These are phyloP conservation scores for Monosporascus ibericus DNA, from an alignment of 2,329 filamentous ascomycete species.

Conservation along the genomic window DNA sequence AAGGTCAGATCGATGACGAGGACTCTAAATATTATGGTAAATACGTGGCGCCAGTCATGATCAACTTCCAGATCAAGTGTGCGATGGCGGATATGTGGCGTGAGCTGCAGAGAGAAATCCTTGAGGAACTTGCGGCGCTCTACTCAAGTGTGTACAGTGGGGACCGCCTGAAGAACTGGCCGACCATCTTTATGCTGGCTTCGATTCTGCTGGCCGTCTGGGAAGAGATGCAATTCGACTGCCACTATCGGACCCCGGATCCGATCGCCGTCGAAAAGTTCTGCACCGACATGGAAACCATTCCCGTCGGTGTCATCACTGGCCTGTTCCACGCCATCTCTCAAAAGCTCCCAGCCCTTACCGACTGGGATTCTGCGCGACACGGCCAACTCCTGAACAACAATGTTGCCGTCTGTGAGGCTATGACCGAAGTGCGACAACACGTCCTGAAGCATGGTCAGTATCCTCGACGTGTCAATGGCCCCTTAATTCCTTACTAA, in stretches of 20 bases:
- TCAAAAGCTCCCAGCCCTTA: conserved; percentile 87
- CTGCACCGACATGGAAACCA: conserved; percentile 94
- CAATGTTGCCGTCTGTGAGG: conserved; percentile 86
- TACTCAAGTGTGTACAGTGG: conserved; percentile 98
- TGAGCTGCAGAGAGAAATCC: conserved; percentile 89
- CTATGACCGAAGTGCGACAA: conserved; percentile 90
- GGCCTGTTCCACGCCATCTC: conserved; percentile 97
- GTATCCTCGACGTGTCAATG: conserved; percentile 26
- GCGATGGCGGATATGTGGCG: conserved; percentile 98
- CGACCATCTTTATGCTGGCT: conserved; percentile 95
- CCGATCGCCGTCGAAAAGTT: conserved; percentile 83
- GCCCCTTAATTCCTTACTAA: conserved; percentile 31
- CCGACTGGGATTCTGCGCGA: conserved; percentile 88
- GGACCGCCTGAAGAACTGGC: conserved; percentile 97
- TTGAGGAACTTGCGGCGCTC: conserved; percentile 84
- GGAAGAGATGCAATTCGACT: conserved; percentile 99
- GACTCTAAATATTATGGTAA: conserved; percentile 85
- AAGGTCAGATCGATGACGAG: conserved; percentile 80
- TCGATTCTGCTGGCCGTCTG: conserved; percentile 89
- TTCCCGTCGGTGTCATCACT: conserved; percentile 91
- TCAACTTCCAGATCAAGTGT: conserved; percentile 99
- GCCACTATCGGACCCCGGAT: conserved; percentile 89
- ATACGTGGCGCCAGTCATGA: conserved; percentile 92
- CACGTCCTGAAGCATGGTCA: conserved; percentile 92
- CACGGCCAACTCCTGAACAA: conserved; percentile 88